Base-by-base conservation (phyloP, 1,284 basidiomycete species). In the Phlebopus sp. region DNA sequence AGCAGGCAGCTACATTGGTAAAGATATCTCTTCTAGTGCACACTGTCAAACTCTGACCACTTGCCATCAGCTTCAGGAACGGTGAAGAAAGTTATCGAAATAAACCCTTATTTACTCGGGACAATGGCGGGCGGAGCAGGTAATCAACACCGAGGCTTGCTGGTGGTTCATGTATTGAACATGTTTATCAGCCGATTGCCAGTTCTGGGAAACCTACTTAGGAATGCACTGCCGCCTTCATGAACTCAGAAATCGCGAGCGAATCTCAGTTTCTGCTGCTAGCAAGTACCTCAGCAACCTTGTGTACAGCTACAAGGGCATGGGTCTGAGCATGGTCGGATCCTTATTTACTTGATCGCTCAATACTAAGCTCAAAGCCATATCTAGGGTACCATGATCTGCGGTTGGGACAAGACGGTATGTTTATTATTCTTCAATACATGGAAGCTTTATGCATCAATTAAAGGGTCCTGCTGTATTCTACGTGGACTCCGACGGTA, bases 121-220 rank as follows among this genome's bases (percentile, higher is more conserved):
- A 99, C 96, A 1, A 99, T 99, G 96, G 96, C 96, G 53, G 97
- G 96, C 73, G 96, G 95, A 72, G 96, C 96, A 55, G 93, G 93
- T 91, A 60, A 39, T 78, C 71, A 21, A 18, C 6, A 15, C 5
- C 15, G 15, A 32, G 27, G 23, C 38, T 50, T 11, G 10, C 32
- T 37, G 53, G 49, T 41, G 13, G 27, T 47, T 49, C 19, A 17
- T 49, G 35, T 55, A 44, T 53, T 35, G 35, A 37, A 6, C 25
- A 32, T 13, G 29, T 48, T 39, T 2, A 29, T 29, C 56, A 90
- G 92, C 92, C 51, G 92, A 95, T 64, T 95, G 92, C 61, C 92
- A 95, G 63, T 95, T 84, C 70, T 95, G 95, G 95, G 96, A 98
- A 68, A 99, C 97, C 8, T 99, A 99, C 69, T 86, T 99, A 55